Conservation (phyloP, 169 alveolate species). For the Perkinsus marinus region DNA sequence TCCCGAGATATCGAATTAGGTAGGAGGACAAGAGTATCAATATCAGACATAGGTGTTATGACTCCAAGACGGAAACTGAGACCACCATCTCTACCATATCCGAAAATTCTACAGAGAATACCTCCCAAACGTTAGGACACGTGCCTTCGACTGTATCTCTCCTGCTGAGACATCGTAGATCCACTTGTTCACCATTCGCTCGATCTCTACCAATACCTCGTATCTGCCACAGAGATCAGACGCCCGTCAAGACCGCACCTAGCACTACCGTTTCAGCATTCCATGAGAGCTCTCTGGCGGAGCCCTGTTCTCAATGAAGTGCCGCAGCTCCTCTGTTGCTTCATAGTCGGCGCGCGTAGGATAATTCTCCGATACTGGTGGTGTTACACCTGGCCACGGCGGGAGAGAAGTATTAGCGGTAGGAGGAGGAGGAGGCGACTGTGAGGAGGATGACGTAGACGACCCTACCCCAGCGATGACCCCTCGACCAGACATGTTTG, state of each 20-base stretch:
- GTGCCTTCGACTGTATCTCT: constrained; percentile 47
- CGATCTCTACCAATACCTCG: constrained; percentile 46
- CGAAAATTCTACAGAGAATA: constrained; percentile 15
- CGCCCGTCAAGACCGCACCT: neutral
- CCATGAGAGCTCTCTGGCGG: constrained; percentile 53
- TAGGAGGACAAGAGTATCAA: constrained; percentile 67
- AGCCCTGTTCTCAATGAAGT: constrained; percentile 25
- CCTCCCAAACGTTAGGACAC: constrained; percentile 62
- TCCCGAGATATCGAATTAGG: constrained; percentile 60
- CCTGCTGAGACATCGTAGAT: constrained; percentile 35
- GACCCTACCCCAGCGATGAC: neutral
- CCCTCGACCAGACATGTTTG: neutral
- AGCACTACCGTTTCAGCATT: constrained; percentile 13
- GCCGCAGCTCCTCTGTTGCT: constrained; percentile 22
- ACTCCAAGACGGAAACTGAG: constrained; percentile 60
- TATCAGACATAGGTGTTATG: constrained; percentile 68
- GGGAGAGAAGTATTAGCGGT: neutral
- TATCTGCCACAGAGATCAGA: constrained; percentile 30
- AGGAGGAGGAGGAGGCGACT: neutral
- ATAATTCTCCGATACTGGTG: neutral
- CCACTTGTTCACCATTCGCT: constrained; percentile 52
- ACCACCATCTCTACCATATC: constrained; percentile 42
- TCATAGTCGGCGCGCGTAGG: constrained; percentile 29
- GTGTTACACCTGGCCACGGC: neutral
- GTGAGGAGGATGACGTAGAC: neutral